A percentile compares a stretch with the other conserved stretches of the same genome.
These are phyloP conservation scores for Hemileccinum rubropunctum DNA, from an alignment of 768 basidiomycete genomes.

Conservation along the genomic window DNA sequence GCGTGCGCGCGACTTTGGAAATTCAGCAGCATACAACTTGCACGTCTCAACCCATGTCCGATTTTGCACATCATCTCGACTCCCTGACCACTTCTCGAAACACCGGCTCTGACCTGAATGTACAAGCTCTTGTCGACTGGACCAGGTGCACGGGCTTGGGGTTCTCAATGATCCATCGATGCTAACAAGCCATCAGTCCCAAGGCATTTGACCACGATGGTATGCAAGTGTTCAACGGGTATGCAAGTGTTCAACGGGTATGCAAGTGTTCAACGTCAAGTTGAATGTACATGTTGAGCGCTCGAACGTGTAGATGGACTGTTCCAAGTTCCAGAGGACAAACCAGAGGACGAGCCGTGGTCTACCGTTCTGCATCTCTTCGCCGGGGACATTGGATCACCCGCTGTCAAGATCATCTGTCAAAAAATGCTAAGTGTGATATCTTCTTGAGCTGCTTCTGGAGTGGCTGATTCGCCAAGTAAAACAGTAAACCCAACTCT, in stretches of 20 bases:
- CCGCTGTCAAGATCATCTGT: conserved; percentile 4
- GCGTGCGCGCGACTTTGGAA: neutral
- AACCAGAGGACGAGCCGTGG: conserved; percentile 22
- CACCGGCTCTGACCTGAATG: conserved; percentile 11
- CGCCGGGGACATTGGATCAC: neutral
- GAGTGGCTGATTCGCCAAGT: conserved; percentile 4
- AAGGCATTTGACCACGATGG: conserved; percentile 12
- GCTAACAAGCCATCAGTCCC: conserved; percentile 18
- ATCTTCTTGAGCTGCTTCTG: neutral
- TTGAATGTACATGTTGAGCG: conserved; percentile 4
- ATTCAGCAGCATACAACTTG: neutral
- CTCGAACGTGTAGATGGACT: conserved; percentile 13
- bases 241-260: conserved; percentile 18
- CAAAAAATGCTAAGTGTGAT: conserved; percentile 18
- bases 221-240: conserved; percentile 21
- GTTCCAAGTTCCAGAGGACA: conserved; percentile 8
- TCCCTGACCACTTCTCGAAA: conserved; percentile 16
- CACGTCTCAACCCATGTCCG: conserved; percentile 15
- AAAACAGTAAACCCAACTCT: conserved; percentile 13
- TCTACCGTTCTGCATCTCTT: conserved; percentile 36
- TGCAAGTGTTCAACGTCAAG: neutral
- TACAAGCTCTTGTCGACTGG: conserved; percentile 21
- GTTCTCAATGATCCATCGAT: conserved; percentile 4
- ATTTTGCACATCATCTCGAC: conserved; percentile 23
- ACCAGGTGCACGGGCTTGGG: conserved; percentile 17